A percentile compares a stretch with the other conserved stretches of the same genome.
phyloP scores from a whole-genome alignment of 495 filamentous ascomycete species.

The Daldinia bambusicola region DNA sequence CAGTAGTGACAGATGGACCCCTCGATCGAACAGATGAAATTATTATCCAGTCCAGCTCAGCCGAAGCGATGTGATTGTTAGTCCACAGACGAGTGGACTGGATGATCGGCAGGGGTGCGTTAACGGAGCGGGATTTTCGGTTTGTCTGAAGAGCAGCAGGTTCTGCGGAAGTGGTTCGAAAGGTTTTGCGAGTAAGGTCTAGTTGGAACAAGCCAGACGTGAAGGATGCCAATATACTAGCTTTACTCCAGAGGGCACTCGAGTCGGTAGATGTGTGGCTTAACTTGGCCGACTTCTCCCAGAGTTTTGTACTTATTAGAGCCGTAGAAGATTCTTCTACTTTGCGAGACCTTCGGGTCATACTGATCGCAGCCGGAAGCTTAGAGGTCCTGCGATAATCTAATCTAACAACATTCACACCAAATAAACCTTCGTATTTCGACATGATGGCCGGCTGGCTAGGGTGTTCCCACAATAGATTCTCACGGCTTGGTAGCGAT shows the following conservation, averaged over 20 bases:
- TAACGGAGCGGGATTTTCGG: constrained; percentile 38
- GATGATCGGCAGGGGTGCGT: constrained; percentile 45
- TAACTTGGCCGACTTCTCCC: constrained; percentile 32
- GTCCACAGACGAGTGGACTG: constrained; percentile 52
- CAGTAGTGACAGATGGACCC: constrained; percentile 30
- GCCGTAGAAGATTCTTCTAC: constrained; percentile 37
- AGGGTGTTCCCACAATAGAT: constrained; percentile 41
- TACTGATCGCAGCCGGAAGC: constrained; percentile 40
- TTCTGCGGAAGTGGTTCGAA: constrained; percentile 45
- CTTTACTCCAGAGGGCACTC: constrained; percentile 30
- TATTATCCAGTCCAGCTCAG: constrained; percentile 49
- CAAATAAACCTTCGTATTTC: constrained; percentile 37
- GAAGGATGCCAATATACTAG: neutral
- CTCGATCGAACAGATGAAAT: constrained; percentile 36
- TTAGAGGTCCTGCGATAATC: constrained; percentile 41
- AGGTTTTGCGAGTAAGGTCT: constrained; percentile 31
- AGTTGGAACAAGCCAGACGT: constrained; percentile 40
- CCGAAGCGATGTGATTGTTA: constrained; percentile 3
- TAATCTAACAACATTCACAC: constrained; percentile 15
- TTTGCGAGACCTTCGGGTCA: constrained; percentile 37
- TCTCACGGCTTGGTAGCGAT: constrained; percentile 1
- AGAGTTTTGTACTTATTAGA: constrained; percentile 50
- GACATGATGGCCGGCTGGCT: constrained; percentile 1
- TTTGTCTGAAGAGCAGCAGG: constrained; percentile 45
- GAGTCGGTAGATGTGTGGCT: neutral